Base-by-base conservation (phyloP, 78 protist species). In the Dictyostelium citrinum region DNA sequence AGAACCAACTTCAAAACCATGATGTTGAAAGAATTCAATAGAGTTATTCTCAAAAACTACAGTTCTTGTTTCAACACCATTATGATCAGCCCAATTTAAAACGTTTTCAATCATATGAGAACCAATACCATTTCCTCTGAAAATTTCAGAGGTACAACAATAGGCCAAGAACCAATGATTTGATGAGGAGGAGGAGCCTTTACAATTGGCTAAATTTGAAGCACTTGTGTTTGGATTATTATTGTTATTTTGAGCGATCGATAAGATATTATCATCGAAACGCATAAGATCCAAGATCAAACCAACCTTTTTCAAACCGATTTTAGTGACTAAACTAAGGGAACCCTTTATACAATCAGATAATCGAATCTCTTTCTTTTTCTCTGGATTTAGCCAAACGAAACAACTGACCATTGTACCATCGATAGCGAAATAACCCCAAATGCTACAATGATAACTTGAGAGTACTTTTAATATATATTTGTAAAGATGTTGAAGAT, bases 371-470 rank as follows among this genome's bases (percentile, higher is more conserved):
- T 88, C 81, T 46, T 88, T 88, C 37, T 78, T 76, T 24, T 61
- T 76, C 20, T 88, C 93, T 17, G 85, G 85, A 35, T 64, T 79
- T 41, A 41, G 22, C 85, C 84, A 88, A 51, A 76, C 22, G 46
- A 55, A 64, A 35, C 35, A 68, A 9, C 60, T 31, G 10, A 77
- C 14, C 31, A 88, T 27, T 77, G 41, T 39, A 45, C 55, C 37
- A 78, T 88, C 82, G 22, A n/a, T 46, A 3, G 72, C 85, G 46
- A 43, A 88, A 16, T 76, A 76, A 16, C 85, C 93, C 93, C 84
- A 88, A 45, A 78, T 79, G 22, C 27, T 29, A 16, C 70, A 41
- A 45, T 45, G 41, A 31, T 49, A 10, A 41, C 43, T 78, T 17
- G 29, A 29, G 22, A 88, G 33, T 37, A 51, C 58, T n/a, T 78